phyloP scores from a whole-genome alignment of 2,329 filamentous ascomycete species.

The Fonsecaea multimorphosa region DNA sequence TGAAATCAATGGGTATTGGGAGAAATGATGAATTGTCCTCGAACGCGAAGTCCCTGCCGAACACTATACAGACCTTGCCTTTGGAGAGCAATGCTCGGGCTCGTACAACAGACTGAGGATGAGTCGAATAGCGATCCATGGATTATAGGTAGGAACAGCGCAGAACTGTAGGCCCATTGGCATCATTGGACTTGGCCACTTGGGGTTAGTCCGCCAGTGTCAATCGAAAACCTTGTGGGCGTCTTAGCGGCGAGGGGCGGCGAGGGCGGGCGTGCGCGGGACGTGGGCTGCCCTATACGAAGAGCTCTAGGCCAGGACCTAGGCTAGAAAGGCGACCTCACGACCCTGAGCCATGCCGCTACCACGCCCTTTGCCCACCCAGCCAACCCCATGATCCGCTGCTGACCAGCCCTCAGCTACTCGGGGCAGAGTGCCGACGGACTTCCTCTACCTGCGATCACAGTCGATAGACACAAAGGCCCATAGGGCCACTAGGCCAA shows the following conservation, averaged over 20 bases:
- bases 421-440: constrained; percentile 4
- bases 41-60: background rate
- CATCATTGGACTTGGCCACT: background rate
- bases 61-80: background rate
- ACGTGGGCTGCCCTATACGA: background rate
- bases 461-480: background rate
- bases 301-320: background rate
- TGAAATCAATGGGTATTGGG: background rate
- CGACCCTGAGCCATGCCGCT: background rate
- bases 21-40: background rate
- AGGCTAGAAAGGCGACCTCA: background rate
- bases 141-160: no score
- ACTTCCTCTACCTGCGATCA: background rate
- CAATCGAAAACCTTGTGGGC: background rate
- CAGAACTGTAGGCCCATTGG: background rate
- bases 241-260: background rate
- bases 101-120: background rate
- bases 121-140: background rate
- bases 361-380: background rate
- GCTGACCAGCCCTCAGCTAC: background rate
- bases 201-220: background rate
- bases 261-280: background rate
- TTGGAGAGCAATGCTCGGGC: background rate
- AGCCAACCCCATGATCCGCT: background rate
- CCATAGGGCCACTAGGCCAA: background rate